Conservation (phyloP, 2,329 filamentous ascomycete genomes). For the Cladophialophora psammophila region DNA sequence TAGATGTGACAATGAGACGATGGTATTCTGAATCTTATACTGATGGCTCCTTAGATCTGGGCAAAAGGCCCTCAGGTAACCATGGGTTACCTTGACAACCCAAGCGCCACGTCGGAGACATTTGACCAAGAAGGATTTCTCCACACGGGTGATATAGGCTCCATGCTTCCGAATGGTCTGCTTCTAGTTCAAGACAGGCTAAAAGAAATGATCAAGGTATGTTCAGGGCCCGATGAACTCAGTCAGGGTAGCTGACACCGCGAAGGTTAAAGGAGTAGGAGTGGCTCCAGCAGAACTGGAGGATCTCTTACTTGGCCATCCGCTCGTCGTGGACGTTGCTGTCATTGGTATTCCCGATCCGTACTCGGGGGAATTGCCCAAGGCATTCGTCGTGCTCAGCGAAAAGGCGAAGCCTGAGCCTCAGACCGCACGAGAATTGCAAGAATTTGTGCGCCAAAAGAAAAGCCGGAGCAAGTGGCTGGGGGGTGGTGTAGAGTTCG, state of each 20-base stretch:
- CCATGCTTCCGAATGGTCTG: constrained; percentile 59
- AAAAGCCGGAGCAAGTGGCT: constrained; percentile 64
- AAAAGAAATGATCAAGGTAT: constrained; percentile 39
- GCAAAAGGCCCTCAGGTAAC: constrained; percentile 24
- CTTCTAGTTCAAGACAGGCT: constrained; percentile 34
- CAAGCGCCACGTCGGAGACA: constrained; percentile 71
- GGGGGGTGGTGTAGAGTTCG: constrained; percentile 45
- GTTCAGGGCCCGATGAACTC: not conserved
- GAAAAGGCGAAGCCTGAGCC: constrained; percentile 32
- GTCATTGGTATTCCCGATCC: constrained; percentile 63
- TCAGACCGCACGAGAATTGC: constrained; percentile 47
- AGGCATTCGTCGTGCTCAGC: constrained; percentile 62
- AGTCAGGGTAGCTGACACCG: constrained; percentile 68
- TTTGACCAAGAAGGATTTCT: constrained; percentile 66
- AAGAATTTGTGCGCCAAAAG: constrained; percentile 69
- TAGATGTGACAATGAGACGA: not conserved
- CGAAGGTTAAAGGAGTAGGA: constrained; percentile 67
- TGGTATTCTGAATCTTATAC: not conserved
- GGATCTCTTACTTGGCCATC: constrained; percentile 66
- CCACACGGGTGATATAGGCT: constrained; percentile 71
- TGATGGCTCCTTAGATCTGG: constrained; percentile 2
- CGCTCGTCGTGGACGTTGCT: constrained; percentile 64
- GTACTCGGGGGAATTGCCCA: constrained; percentile 63
- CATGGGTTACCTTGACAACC: constrained; percentile 75
- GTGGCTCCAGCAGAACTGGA: constrained; percentile 71